Evolutionary conservation across 805 yeast genomes (phyloP), one percentile per base, ranked within the genome.

Genomic region (Tetrapisispora arboricola): DNA sequence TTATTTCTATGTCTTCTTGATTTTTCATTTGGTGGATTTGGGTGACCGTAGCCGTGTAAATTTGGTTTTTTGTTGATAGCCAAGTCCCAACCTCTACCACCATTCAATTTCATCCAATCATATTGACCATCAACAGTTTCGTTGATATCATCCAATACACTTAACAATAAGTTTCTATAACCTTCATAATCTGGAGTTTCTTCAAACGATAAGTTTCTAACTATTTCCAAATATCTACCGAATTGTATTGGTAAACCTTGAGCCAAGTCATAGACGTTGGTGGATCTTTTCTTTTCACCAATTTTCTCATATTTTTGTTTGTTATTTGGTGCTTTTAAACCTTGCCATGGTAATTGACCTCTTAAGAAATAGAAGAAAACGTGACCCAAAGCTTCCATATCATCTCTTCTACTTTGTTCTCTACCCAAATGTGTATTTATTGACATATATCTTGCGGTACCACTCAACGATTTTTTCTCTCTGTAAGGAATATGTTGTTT

Each of bases 281-380:
- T 90, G 2, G 86, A 73, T 65, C 88, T 86, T 62, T 92, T 92
- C 68, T 87, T 90, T 60, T 88, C 94, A 45, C 98, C 97, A 61
- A 92, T 92, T 61, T 87, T 88, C 63, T 92, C 97, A 64, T 92
- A 92, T 66, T 92, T 92, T 55, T 86, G 96, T 66, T 92, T 90
- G 70, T 92, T 92, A 31, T 95, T 88, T 49, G 96, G 96, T 6
- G 98, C 98, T 63, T 92, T 90, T 51, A 92, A 72, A 20, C 98
- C 98, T 69, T 92, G 98, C 98, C 98, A 92, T 47, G 98, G 98
- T 56, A 92, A 70, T 44, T 85, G 84, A 35, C 98, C 98, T 53
- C 94, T 76, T 49, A 90, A 65, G 64, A 92, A 92, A 65, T 92
- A 92, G 70, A 92, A 84, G 57, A 92, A 86, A 8, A 92, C 98